A percentile compares a stretch with the other conserved stretches of the same genome.
phyloP scores from a whole-genome alignment of 1,284 basidiomycete species.

The Sporisorium graminicola region DNA sequence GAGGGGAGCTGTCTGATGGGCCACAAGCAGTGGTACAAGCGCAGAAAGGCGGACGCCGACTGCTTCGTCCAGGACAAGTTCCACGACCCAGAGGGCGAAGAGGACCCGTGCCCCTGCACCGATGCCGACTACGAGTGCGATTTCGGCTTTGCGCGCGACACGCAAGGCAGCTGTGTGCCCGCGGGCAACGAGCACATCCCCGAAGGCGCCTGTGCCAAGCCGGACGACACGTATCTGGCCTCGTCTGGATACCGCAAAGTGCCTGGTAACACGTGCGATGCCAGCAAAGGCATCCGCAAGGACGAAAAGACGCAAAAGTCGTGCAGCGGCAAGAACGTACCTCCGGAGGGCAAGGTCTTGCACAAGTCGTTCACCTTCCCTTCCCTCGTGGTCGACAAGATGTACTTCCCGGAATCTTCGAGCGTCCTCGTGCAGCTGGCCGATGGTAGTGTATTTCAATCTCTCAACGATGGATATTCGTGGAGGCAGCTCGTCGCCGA shows the following conservation, averaged over 20 bases:
- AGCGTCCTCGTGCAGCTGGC: constrained; percentile 85
- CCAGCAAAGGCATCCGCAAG: constrained; percentile 75
- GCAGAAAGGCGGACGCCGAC: constrained; percentile 84
- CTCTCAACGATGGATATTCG: constrained; percentile 90
- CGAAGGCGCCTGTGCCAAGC: constrained; percentile 77
- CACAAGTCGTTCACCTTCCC: constrained; percentile 77
- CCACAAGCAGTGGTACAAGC: constrained; percentile 94
- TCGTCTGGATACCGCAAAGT: constrained; percentile 93
- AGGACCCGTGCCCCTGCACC: constrained; percentile 85
- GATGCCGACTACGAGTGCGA: constrained; percentile 95
- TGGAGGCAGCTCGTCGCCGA: constrained; percentile 78
- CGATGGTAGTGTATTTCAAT: constrained; percentile 89
- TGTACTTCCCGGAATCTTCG: constrained; percentile 80
- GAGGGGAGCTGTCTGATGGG: constrained; percentile 89
- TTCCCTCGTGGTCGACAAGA: constrained; percentile 79
- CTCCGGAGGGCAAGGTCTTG: constrained; percentile 70
- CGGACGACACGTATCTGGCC: constrained; percentile 79
- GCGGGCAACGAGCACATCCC: constrained; percentile 88
- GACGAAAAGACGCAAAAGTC: constrained; percentile 80
- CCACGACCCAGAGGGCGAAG: constrained; percentile 73
- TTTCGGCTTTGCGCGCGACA: constrained; percentile 85
- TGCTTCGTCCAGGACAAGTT: constrained; percentile 91
- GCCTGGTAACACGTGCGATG: constrained; percentile 89
- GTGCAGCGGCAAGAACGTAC: constrained; percentile 74
- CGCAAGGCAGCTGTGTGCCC: constrained; percentile 78